A percentile compares a stretch with the other conserved stretches of the same genome.
These are phyloP conservation scores for Limnanthes douglasii DNA, from an alignment of 345 rosid genomes.

Conservation along the genomic window DNA sequence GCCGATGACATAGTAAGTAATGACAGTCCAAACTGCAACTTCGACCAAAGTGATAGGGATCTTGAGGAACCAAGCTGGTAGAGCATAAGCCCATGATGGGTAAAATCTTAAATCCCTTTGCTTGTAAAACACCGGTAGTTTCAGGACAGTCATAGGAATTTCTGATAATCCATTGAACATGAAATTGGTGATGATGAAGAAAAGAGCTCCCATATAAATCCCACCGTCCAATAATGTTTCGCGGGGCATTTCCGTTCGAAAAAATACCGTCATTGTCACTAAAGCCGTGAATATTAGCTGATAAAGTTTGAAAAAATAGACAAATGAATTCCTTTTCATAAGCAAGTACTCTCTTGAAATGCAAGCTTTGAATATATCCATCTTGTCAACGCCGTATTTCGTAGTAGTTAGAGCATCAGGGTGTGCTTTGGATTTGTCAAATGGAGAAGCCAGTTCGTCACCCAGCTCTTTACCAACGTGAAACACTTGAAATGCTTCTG, in stretches of 20 bases:
- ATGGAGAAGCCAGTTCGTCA: constrained; percentile 27
- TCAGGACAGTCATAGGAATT: constrained; percentile 35
- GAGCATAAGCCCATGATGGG: constrained; percentile 62
- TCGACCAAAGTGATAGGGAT: constrained; percentile 31
- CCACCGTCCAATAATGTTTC: constrained; percentile 7
- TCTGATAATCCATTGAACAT: constrained; percentile 54
- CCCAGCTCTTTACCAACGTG: constrained; percentile 20
- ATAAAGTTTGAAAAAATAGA: constrained; percentile 14
- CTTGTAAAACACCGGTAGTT: constrained; percentile 60
- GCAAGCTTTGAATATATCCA: constrained; percentile 54
- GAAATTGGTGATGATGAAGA: constrained; percentile 29
- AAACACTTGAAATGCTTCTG: constrained; percentile 18
- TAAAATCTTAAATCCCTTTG: constrained; percentile 54
- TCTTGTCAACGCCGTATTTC: constrained; percentile 24
- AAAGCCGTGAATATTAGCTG: constrained; percentile 36
- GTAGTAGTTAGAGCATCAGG: constrained; percentile 28
- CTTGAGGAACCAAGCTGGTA: constrained; percentile 30
- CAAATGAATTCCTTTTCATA: constrained; percentile 13
- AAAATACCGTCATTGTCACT: constrained; percentile 31
- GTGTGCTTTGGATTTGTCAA: constrained; percentile 15
- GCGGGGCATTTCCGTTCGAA: constrained; percentile 21
- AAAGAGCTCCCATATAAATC: constrained; percentile 33
- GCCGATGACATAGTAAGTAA: too few relatives aligned
- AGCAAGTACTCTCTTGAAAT: constrained; percentile 28
- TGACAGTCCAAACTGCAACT: constrained; percentile 36